phyloP scores from a whole-genome alignment of 2,329 filamentous ascomycete genomes.

The Diaporthe batatas region DNA sequence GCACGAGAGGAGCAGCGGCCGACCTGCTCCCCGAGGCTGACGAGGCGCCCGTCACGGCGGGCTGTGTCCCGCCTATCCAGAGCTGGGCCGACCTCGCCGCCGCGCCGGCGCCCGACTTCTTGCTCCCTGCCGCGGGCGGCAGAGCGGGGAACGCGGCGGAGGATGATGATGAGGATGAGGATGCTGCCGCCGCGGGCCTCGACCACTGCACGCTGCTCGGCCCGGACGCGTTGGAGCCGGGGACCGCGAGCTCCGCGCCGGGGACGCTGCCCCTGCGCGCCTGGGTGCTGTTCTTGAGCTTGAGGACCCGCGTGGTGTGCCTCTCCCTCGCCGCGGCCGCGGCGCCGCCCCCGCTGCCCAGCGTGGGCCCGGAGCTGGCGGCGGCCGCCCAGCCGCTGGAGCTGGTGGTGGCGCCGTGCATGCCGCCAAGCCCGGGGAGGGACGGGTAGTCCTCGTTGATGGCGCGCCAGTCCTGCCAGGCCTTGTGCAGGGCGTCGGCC shows the following conservation, averaged over 20 bases:
- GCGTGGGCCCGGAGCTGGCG: constrained; percentile 73
- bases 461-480: constrained; percentile 95
- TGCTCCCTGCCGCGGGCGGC: constrained; percentile 47
- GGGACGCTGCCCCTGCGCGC: constrained; percentile 55
- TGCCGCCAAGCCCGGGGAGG: constrained; percentile 80
- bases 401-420: constrained; percentile 71
- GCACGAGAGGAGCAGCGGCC: neutral
- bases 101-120: neutral
- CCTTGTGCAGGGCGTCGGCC: constrained; percentile 78
- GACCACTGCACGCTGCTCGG: constrained; percentile 38
- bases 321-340: constrained; percentile 57
- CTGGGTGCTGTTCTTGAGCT: constrained; percentile 69
- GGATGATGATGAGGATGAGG: constrained; percentile 44
- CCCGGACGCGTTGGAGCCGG: neutral
- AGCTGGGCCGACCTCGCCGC: constrained; percentile 26
- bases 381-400: constrained; percentile 72
- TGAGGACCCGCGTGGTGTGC: constrained; percentile 68
- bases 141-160: constrained; percentile 61
- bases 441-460: constrained; percentile 97
- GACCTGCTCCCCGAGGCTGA: constrained; percentile 20
- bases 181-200: constrained; percentile 39
- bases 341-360: constrained; percentile 54
- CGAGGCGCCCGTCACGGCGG: neutral
- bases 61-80: constrained; percentile 45
- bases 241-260: constrained; percentile 42